Evolutionary conservation across 1,284 basidiomycete species (phyloP).

Genomic region (Irpex sp.): DNA sequence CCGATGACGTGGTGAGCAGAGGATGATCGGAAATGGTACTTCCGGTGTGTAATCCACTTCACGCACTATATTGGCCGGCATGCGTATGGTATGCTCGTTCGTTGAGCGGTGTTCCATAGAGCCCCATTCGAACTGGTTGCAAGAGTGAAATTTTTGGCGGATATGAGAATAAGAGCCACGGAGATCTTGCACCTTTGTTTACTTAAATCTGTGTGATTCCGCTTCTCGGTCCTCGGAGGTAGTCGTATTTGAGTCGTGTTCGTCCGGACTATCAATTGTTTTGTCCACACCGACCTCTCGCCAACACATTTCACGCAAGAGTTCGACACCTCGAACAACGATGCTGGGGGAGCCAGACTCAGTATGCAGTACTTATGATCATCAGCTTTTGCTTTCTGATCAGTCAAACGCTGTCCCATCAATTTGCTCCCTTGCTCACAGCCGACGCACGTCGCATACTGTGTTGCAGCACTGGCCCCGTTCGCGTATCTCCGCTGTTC

Average conservation of each 20-base stretch:
- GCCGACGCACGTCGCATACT: constrained; percentile 43
- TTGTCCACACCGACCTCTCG: constrained; percentile 29
- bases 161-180: neutral
- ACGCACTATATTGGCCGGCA: neutral
- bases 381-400: constrained; percentile 29
- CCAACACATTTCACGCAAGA: constrained; percentile 27
- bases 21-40: neutral
- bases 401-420: constrained; percentile 44
- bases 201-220: constrained; percentile 19
- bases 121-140: constrained; percentile 9
- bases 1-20: neutral
- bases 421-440: constrained; percentile 40
- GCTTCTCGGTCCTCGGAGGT: constrained; percentile 8
- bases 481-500: constrained; percentile 51
- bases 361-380: constrained; percentile 28
- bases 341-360: constrained; percentile 11
- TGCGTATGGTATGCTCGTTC: neutral
- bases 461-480: constrained; percentile 52
- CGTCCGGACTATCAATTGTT: constrained; percentile 6
- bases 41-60: neutral
- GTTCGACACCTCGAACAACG: constrained; percentile 14
- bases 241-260: neutral
- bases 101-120: neutral
- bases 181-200: constrained; percentile 8
- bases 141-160: neutral